Evolutionary conservation across 306 rosid genomes (phyloP).

Genomic region (Nissolia schottii): DNA sequence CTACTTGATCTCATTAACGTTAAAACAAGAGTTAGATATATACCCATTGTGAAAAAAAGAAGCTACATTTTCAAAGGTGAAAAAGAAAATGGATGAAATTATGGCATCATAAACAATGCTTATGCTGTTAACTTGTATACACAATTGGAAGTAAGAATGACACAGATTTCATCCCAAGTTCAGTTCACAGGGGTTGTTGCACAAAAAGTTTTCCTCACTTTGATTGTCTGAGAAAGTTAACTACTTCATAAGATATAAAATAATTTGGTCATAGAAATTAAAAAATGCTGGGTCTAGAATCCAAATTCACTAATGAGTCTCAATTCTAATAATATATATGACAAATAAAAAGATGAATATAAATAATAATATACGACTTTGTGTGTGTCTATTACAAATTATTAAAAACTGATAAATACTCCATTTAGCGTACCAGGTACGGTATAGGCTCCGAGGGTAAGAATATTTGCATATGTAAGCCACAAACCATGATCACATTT

Average conservation of each 20-base stretch:
- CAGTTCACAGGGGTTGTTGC: neutral
- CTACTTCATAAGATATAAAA: neutral
- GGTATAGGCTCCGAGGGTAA: constrained; percentile 85
- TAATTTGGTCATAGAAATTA: neutral
- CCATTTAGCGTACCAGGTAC: constrained; percentile 69
- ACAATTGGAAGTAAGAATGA: neutral
- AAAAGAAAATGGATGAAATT: neutral
- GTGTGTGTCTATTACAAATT: neutral
- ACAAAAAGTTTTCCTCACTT: neutral
- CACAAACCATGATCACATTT: constrained; percentile 98
- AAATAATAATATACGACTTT: neutral
- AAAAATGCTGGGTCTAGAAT: neutral
- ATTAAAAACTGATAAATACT: neutral
- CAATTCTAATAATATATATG: neutral
- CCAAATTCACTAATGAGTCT: neutral
- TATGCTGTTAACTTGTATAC: neutral
- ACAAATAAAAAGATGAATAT: neutral
- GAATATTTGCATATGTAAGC: constrained; percentile 95
- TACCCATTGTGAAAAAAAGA: neutral
- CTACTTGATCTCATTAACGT: constrained; percentile 5
- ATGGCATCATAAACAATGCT: neutral
- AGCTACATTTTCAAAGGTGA: constrained; percentile 9
- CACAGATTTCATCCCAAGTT: constrained; percentile 6
- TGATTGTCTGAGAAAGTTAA: constrained; percentile 14
- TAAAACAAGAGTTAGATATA: neutral